Base-by-base conservation (phyloP, 805 yeast species). In the Metschnikowia dekortorum region DNA sequence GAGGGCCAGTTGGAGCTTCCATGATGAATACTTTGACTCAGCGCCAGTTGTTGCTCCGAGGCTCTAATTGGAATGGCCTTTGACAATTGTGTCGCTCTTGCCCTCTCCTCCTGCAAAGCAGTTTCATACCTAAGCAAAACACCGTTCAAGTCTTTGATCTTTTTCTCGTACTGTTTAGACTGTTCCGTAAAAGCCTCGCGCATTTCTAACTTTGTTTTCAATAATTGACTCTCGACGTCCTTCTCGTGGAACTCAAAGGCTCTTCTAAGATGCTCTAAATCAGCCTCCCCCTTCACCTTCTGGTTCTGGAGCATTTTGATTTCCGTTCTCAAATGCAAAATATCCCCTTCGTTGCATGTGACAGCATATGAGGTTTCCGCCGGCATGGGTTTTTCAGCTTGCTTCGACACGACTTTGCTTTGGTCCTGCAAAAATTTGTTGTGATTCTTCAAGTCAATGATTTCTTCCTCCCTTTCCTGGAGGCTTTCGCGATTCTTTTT, bases 41-140 rank as follows among this genome's bases (percentile, higher is more conserved):
- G 37, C 28, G 8, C 8, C 11, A 16, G 37, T 28, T 32, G 29
- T 13, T 28, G 16, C 10, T 35, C 39, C 6, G 46, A 7, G 16
- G 9, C 71, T 6, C 65, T 61, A n/a, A 73, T 70, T 3, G 77
- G 77, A 47, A 60, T 63, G 1, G 76, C 63, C 1, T 71, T 61
- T 1, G 70, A 61, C 16, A 72, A 51, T 49, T 71, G 76, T 29
- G 67, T 54, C 7, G 73, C 68, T 37, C 59, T 56, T 2, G 64
- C 51, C 48, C 71, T 67, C 51, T 70, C 70, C 46, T 72, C 75
- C 42, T 71, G 76, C 3, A 73, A 49, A 18, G 68, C 50, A 1
- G 60, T 54, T 53, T 73, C 78, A 52, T 64, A 72, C 55, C 61
- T 67, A 10, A 62, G 50, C 1, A 71, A 53, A 6, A 64, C 58